Percentiles rank a stretch among this genome's conserved stretches.
phyloP scores from a whole-genome alignment of 805 yeast species.

The Yarrowia sp. region DNA sequence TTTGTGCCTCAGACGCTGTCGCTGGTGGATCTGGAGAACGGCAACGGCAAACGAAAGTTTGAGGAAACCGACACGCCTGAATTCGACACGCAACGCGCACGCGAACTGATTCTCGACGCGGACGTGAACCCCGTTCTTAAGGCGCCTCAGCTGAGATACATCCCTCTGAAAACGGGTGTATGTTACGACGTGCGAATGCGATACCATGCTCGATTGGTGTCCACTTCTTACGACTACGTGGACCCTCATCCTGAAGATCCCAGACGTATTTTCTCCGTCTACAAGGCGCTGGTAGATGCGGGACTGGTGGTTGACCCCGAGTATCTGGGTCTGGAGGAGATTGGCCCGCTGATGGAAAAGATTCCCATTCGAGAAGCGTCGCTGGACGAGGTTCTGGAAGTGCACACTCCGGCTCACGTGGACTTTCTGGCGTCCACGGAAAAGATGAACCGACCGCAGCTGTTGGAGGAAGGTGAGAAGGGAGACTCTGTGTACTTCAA shows the following conservation, averaged over 20 bases:
- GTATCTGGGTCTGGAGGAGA: constrained; percentile 64
- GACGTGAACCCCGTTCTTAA: constrained; percentile 9
- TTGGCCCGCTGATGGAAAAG: constrained; percentile 84
- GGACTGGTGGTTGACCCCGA: constrained; percentile 82
- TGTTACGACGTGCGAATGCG: constrained; percentile 97
- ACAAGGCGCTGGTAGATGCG: constrained; percentile 89
- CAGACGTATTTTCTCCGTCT: constrained; percentile 87
- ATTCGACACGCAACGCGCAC: constrained; percentile 16
- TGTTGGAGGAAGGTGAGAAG: constrained; percentile 77
- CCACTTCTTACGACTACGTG: constrained; percentile 87
- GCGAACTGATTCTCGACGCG: constrained; percentile 7
- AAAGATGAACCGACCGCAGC: constrained; percentile 69
- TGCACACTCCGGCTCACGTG: constrained; percentile 80
- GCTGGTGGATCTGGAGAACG: constrained; percentile 7
- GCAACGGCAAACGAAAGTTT: constrained; percentile 32
- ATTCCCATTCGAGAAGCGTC: constrained; percentile 90
- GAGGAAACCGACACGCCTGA: constrained; percentile 7
- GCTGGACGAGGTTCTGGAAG: constrained; percentile 77
- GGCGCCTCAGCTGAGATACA: constrained; percentile 63
- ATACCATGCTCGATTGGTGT: constrained; percentile 91
- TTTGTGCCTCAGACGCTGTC: constrained; percentile 23
- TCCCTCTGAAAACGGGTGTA: constrained; percentile 82
- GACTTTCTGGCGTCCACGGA: constrained; percentile 72
- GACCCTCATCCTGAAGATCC: constrained; percentile 99
- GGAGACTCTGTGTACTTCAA: constrained; percentile 96